Evolutionary conservation across 208 protist species (phyloP).

Genomic region (Acanthamoeba polyphaga): DNA sequence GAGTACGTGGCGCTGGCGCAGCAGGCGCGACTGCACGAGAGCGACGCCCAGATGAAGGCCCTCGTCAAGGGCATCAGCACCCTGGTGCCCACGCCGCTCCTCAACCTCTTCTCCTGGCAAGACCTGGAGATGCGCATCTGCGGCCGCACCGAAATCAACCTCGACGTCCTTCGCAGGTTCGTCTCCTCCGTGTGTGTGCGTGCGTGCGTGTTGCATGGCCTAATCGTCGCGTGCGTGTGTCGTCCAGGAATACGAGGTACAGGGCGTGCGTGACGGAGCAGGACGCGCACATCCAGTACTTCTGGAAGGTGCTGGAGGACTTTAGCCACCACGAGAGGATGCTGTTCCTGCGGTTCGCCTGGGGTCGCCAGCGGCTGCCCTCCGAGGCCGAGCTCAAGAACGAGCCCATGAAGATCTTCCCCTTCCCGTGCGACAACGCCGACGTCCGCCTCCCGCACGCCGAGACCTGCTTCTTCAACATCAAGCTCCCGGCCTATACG

Average conservation of each 20-base stretch:
- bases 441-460: constrained; percentile 75
- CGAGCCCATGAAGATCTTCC: constrained; percentile 38
- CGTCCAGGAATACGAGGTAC: constrained; percentile 32
- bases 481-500: constrained; percentile 84
- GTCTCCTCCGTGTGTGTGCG: neutral
- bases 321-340: constrained; percentile 57
- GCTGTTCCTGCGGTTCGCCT: constrained; percentile 77
- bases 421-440: constrained; percentile 13
- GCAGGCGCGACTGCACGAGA: constrained; percentile 17
- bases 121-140: constrained; percentile 74
- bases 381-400: constrained; percentile 48
- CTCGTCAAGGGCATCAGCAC: constrained; percentile 17
- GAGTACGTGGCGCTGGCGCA: constrained; percentile 62
- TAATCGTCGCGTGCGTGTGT: neutral
- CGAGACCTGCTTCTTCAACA: constrained; percentile 87
- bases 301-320: constrained; percentile 69
- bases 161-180: constrained; percentile 38
- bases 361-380: constrained; percentile 71
- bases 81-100: constrained; percentile 24
- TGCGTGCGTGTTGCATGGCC: neutral
- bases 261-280: neutral
- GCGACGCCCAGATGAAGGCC: constrained; percentile 29
- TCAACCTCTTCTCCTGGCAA: constrained; percentile 68
- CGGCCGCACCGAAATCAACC: constrained; percentile 58
- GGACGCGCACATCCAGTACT: neutral